Conservation (phyloP, 2,329 filamentous ascomycete species). For the Zasmidium angulare region DNA sequence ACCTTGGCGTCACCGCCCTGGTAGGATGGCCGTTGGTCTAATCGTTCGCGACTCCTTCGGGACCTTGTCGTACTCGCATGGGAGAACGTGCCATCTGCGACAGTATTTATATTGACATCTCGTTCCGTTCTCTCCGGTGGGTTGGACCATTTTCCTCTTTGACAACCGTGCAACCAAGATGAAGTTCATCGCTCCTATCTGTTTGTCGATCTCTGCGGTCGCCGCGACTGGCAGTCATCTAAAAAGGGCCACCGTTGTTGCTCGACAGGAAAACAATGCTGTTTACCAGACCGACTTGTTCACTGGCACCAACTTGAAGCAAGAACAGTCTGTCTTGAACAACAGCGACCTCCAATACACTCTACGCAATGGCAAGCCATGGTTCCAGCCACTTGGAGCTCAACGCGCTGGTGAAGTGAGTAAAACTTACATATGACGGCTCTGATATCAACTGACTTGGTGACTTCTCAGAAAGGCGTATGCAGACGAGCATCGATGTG, state of each 20-base stretch:
- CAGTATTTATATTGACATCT: neutral
- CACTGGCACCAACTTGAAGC: conserved; percentile 27
- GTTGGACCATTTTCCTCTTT: neutral
- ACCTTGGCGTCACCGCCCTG: conserved; percentile 5
- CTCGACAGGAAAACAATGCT: conserved; percentile 1
- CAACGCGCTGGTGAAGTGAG: conserved; percentile 48
- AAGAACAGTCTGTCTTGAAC: conserved; percentile 27
- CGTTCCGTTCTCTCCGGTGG: neutral
- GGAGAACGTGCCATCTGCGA: neutral
- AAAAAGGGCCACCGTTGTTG: conserved; percentile 14
- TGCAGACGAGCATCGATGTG: neutral
- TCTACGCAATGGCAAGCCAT: conserved; percentile 29
- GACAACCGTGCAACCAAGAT: conserved; percentile 7
- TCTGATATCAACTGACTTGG: too few relatives aligned
- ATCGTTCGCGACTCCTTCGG: neutral
- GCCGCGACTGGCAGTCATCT: conserved; percentile 13
- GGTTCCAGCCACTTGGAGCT: conserved; percentile 32
- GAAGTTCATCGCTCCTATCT: conserved; percentile 13
- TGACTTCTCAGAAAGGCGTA: too few relatives aligned
- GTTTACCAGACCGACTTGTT: conserved; percentile 29
- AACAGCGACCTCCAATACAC: conserved; percentile 33
- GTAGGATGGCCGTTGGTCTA: neutral
- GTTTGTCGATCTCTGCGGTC: conserved; percentile 13
- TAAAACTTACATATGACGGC: too few relatives aligned
- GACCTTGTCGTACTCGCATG: neutral